phyloP scores from a whole-genome alignment of 805 yeast species.

The Lachancea sp. region DNA sequence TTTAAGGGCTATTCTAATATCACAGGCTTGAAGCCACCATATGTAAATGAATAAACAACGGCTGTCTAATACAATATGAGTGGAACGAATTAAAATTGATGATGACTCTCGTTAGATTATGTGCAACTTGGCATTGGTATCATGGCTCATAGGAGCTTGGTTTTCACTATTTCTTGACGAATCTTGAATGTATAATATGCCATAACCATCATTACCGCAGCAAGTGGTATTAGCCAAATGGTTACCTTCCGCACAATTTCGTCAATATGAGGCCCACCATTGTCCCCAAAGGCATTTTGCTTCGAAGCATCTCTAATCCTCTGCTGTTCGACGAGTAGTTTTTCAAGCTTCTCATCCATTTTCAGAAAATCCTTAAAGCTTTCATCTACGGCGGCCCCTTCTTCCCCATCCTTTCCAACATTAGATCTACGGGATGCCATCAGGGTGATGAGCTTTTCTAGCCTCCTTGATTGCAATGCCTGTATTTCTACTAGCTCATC shows the following conservation, averaged over 20 bases:
- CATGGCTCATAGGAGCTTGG: conserved; percentile 25
- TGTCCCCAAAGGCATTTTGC: conserved; percentile 7
- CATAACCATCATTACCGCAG: conserved; percentile 27
- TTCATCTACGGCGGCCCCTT: conserved; percentile 6
- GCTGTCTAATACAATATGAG: not conserved
- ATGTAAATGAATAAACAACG: conserved; percentile 17
- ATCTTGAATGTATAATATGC: conserved; percentile 33
- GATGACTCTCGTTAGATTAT: too few species aligned
- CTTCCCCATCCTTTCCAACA: conserved; percentile 9
- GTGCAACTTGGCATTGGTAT: not conserved
- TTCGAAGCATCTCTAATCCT: conserved; percentile 25
- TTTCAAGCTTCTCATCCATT: conserved; percentile 27
- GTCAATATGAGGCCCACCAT: conserved; percentile 28
- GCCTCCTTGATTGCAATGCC: conserved; percentile 19
- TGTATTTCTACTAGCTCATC: conserved; percentile 23
- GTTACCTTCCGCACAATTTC: conserved; percentile 27
- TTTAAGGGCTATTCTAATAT: conserved; percentile 41
- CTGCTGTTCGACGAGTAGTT: conserved; percentile 28
- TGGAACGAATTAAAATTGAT: not conserved
- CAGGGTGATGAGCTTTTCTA: conserved; percentile 16
- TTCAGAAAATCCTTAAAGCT: conserved; percentile 25
- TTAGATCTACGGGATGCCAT: conserved; percentile 8
- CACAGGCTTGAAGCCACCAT: conserved; percentile 41
- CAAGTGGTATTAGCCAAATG: conserved; percentile 29
- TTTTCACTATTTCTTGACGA: conserved; percentile 32